These are phyloP conservation scores for Claviceps sorghi DNA, from an alignment of 2,329 filamentous ascomycete species.

Conservation along the genomic window DNA sequence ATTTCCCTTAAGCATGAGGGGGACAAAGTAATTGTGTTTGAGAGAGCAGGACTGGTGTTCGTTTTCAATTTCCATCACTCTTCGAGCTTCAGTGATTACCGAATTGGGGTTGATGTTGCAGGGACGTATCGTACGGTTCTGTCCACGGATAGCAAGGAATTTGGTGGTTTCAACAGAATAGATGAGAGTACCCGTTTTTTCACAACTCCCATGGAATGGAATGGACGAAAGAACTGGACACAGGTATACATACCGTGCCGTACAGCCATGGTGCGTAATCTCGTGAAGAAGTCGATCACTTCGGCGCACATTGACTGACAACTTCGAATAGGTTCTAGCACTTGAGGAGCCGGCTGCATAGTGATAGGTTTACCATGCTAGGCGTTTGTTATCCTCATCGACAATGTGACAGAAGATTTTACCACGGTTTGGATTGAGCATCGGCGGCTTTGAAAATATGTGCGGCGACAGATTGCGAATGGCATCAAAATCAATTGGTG, in stretches of 20 bases:
- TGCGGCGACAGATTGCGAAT: not conserved
- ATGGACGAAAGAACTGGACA: constrained; percentile 74
- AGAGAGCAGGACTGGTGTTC: constrained; percentile 78
- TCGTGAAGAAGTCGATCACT: not conserved
- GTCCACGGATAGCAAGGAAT: constrained; percentile 61
- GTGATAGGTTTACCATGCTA: constrained; percentile 3
- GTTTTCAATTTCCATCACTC: constrained; percentile 91
- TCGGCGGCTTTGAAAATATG: not conserved
- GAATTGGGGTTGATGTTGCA: constrained; percentile 69
- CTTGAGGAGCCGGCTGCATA: constrained; percentile 18
- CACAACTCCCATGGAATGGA: constrained; percentile 84
- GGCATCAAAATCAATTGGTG: not conserved
- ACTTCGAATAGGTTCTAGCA: constrained; percentile 30
- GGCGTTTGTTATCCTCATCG: too few relatives aligned
- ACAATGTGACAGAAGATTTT: too few relatives aligned
- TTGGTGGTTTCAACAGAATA: constrained; percentile 68
- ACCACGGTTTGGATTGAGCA: not conserved
- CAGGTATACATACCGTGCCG: constrained; percentile 82
- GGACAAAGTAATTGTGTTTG: constrained; percentile 93
- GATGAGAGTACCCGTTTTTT: constrained; percentile 77
- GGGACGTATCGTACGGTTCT: constrained; percentile 82
- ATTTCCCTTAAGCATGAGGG: constrained; percentile 85
- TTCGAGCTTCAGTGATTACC: constrained; percentile 79
- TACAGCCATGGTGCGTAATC: constrained; percentile 58
- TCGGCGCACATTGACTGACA: constrained; percentile 13